These are phyloP conservation scores for Tylopilus orsonianus DNA, from an alignment of 1,284 basidiomycete species.

Conservation along the genomic window DNA sequence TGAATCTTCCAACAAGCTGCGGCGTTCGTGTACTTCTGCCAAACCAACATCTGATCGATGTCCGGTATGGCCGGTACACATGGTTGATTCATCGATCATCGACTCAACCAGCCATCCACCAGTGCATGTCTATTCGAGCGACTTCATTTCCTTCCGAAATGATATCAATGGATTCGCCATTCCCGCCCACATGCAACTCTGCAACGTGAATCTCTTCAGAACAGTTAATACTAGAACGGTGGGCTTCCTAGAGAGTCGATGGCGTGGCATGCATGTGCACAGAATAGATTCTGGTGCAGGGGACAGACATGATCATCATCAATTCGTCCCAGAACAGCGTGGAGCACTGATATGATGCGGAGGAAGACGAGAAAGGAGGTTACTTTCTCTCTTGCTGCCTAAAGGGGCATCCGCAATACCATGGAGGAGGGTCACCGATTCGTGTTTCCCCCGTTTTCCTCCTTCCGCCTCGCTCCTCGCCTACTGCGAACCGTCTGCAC, in stretches of 20 bases:
- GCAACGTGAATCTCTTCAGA: conserved; percentile 13
- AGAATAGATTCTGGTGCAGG: conserved; percentile 1
- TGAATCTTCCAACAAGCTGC: not conserved
- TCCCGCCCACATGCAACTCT: not conserved
- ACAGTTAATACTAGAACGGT: not conserved
- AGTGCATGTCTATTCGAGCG: not conserved
- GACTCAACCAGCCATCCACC: not conserved
- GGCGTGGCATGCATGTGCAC: conserved; percentile 5
- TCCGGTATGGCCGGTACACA: conserved; percentile 7
- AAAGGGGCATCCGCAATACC: conserved; percentile 2
- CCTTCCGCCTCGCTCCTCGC: not conserved
- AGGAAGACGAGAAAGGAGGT: conserved; percentile 10
- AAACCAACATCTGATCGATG: conserved; percentile 1
- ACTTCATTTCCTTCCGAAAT: conserved; percentile 9
- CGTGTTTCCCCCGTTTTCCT: not conserved
- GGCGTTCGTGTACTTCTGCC: conserved; percentile 32
- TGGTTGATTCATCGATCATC: conserved; percentile 1
- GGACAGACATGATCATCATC: not conserved
- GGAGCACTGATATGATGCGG: not conserved
- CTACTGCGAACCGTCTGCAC: not conserved
- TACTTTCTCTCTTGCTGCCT: conserved; percentile 3
- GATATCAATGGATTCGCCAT: conserved; percentile 19
- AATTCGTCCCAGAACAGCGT: conserved; percentile 6
- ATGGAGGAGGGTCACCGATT: not conserved
- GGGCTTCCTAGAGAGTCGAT: not conserved